Conservation (phyloP, 768 basidiomycete species). For the Tylopilus sp. region DNA sequence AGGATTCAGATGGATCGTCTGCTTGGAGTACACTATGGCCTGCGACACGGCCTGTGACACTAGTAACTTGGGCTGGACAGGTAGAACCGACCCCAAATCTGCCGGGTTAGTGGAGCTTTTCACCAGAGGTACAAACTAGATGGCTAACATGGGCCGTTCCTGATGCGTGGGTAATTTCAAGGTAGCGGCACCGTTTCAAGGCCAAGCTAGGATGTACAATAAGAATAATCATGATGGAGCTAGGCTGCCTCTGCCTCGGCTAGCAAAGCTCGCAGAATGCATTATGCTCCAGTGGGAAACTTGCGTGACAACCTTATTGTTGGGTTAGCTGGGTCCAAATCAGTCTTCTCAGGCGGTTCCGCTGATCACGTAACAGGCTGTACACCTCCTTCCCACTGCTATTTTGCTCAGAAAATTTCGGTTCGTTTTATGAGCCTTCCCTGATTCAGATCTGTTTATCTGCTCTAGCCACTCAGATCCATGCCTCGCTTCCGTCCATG, state of each 20-base stretch:
- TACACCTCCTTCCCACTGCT: slow-evolving; percentile 19
- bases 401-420: slow-evolving; percentile 17
- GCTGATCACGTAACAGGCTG: slow-evolving; percentile 30
- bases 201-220: neutral
- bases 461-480: slow-evolving; percentile 10
- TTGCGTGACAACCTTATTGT: neutral
- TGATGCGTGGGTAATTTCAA: no score
- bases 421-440: slow-evolving; percentile 16
- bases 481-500: slow-evolving; percentile 12
- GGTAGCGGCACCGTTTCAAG: slow-evolving; percentile 16
- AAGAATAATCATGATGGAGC: no score
- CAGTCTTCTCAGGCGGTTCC: slow-evolving; percentile 21
- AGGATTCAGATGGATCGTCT: no score
- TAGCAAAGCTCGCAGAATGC: neutral
- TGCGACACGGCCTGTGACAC: no score
- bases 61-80: no score
- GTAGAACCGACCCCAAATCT: no score
- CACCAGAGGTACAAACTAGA: no score
- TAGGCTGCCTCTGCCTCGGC: no score
- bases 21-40: no score
- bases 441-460: slow-evolving; percentile 16
- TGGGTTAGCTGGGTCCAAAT: slow-evolving; percentile 9
- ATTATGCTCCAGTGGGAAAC: neutral
- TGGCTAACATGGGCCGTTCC: no score
- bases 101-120: no score